Conservation (phyloP, 257 asterid species). For the Cinchona pubescens region DNA sequence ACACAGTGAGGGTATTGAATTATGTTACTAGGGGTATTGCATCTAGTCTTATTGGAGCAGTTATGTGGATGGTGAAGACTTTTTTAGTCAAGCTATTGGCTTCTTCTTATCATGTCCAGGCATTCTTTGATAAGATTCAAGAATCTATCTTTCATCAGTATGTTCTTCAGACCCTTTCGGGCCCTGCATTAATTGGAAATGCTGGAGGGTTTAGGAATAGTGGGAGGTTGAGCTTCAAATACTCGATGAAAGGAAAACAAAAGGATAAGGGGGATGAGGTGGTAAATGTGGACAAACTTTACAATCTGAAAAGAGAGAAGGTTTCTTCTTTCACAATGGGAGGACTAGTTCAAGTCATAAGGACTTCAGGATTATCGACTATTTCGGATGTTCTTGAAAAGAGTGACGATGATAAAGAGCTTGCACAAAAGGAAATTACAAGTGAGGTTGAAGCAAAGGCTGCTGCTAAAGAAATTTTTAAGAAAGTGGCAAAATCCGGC, state of each 20-base stretch:
- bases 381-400: constrained; percentile 53
- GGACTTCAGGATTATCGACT: constrained; percentile 49
- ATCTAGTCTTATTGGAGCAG: constrained; percentile 63
- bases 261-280: constrained; percentile 42
- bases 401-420: constrained; percentile 42
- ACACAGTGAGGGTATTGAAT: constrained; percentile 33
- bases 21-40: constrained; percentile 52
- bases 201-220: constrained; percentile 15
- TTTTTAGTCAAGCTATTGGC: constrained; percentile 57
- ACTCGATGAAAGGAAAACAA: constrained; percentile 26
- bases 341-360: constrained; percentile 55
- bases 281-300: constrained; percentile 69
- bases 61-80: constrained; percentile 68
- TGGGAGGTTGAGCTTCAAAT: constrained; percentile 48
- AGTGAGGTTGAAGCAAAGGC: constrained; percentile 67
- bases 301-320: constrained; percentile 56
- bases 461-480: constrained; percentile 54
- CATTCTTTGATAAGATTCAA: constrained; percentile 73
- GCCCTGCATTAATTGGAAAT: constrained; percentile 33
- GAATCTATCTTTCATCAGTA: constrained; percentile 79
- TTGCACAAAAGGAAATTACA: constrained; percentile 38
- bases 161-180: constrained; percentile 59
- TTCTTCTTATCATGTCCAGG: constrained; percentile 57
- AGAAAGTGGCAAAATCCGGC: constrained; percentile 58
- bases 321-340: constrained; percentile 79